Conservation (phyloP, 805 yeast genomes). For the Ogataea saltuana region DNA sequence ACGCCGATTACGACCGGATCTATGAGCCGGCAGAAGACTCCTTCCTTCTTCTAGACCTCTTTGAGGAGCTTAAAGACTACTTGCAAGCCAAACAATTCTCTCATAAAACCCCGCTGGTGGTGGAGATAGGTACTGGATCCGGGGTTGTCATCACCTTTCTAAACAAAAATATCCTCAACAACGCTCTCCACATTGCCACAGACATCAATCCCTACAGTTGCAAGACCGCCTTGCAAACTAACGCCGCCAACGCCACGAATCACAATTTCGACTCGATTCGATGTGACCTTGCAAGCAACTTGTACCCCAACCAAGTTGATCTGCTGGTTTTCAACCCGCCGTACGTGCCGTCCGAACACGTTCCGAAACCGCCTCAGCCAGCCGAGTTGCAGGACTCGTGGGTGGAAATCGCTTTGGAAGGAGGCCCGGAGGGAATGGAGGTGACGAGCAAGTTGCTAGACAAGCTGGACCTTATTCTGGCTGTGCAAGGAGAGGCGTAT, state of each 20-base stretch:
- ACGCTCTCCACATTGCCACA: slow-evolving; percentile 60
- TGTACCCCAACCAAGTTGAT: slow-evolving; percentile 56
- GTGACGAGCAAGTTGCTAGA: slow-evolving; percentile 69
- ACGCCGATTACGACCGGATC: slow-evolving; percentile 66
- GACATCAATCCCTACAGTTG: slow-evolving; percentile 86
- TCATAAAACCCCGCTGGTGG: slow-evolving; percentile 50
- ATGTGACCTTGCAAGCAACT: slow-evolving; percentile 54
- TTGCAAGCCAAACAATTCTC: slow-evolving; percentile 27
- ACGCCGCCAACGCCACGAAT: slow-evolving; percentile 22
- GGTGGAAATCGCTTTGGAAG: slow-evolving; percentile 88
- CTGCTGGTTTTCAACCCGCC: slow-evolving; percentile 91
- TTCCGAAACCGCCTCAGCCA: slow-evolving; percentile 58
- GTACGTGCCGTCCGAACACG: slow-evolving; percentile 83
- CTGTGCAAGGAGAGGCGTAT: slow-evolving; percentile 72
- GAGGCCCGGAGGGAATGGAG: slow-evolving; percentile 90
- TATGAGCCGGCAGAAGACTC: slow-evolving; percentile 97
- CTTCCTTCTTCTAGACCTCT: slow-evolving; percentile 74
- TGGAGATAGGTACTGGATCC: slow-evolving; percentile 91
- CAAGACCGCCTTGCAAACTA: slow-evolving; percentile 47
- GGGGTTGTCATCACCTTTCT: slow-evolving; percentile 85
- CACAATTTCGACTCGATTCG: slow-evolving; percentile 50
- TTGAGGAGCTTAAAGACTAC: slow-evolving; percentile 60
- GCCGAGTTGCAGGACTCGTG: slow-evolving; percentile 50
- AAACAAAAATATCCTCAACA: slow-evolving; percentile 54
- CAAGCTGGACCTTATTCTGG: slow-evolving; percentile 51